These are phyloP conservation scores for Lactarius pseudohatsudake DNA, from an alignment of 768 basidiomycete species.

Conservation along the genomic window DNA sequence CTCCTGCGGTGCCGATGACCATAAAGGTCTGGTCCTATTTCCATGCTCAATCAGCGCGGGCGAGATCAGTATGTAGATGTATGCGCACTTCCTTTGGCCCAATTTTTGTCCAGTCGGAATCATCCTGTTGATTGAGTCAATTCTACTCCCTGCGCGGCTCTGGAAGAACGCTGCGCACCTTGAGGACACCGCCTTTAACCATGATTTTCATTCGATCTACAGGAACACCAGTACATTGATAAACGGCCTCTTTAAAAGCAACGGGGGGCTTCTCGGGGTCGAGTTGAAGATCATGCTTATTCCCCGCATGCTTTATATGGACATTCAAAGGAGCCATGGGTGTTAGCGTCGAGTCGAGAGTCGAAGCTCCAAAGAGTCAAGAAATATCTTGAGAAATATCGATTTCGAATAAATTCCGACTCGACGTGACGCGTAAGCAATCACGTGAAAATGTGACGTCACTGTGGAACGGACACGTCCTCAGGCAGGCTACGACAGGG, in stretches of 20 bases:
- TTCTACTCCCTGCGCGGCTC: background rate
- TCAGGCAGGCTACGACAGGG: background rate
- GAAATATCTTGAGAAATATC: background rate
- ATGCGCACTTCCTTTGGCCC: conserved; percentile 71
- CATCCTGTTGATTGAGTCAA: conserved; percentile 54
- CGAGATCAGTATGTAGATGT: conserved; percentile 1
- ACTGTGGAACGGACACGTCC: background rate
- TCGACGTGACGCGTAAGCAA: conserved; percentile 18
- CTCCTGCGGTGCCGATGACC: conserved; percentile 92
- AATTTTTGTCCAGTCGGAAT: conserved; percentile 82
- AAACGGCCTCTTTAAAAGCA: conserved; percentile 82
- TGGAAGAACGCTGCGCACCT: conserved; percentile 49
- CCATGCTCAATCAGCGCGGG: conserved; percentile 5
- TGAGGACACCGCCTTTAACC: conserved; percentile 89
- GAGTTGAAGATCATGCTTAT: conserved; percentile 66
- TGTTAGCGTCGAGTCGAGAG: conserved; percentile 7
- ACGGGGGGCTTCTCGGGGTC: conserved; percentile 67
- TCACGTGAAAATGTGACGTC: conserved; percentile 18
- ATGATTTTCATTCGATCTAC: conserved; percentile 95
- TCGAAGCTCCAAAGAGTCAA: background rate
- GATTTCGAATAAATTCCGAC: background rate
- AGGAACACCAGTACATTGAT: conserved; percentile 81
- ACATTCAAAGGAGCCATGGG: conserved; percentile 71
- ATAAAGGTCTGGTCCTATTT: conserved; percentile 85
- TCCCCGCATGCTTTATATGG: conserved; percentile 88